Percentiles rank a stretch among this genome's conserved stretches.
Conservation (phyloP, 352 stramenopile species). For the Pythium diclinum region DNA sequence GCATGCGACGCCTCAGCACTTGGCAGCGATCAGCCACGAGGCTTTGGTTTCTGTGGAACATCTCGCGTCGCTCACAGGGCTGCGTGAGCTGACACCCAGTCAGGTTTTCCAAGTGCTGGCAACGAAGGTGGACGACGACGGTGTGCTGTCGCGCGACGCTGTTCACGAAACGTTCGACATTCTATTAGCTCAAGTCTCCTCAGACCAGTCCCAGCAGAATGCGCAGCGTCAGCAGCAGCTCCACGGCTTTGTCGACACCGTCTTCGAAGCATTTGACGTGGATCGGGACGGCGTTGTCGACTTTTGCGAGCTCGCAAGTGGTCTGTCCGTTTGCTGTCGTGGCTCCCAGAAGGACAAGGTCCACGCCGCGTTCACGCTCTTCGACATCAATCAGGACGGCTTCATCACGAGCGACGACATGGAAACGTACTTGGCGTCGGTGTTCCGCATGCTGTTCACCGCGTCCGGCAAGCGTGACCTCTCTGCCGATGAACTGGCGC, state of each 20-base stretch:
- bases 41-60: slow-evolving; percentile 52
- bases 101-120: slow-evolving; percentile 86
- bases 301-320: slow-evolving; percentile 83
- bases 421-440: slow-evolving; percentile 81
- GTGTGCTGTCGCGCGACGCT: slow-evolving; percentile 58
- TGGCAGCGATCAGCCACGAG: slow-evolving; percentile 27
- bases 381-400: slow-evolving; percentile 86
- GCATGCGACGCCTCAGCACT: background rate
- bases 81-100: slow-evolving; percentile 46
- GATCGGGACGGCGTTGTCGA: slow-evolving; percentile 79
- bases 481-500: slow-evolving; percentile 67
- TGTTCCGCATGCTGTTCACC: slow-evolving; percentile 82
- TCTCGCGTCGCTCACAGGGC: slow-evolving; percentile 52
- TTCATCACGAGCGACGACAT: slow-evolving; percentile 83
- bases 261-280: slow-evolving; percentile 81
- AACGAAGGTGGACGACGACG: slow-evolving; percentile 78
- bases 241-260: slow-evolving; percentile 46
- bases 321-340: slow-evolving; percentile 77
- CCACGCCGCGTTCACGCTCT: slow-evolving; percentile 76
- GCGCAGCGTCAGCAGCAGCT: slow-evolving; percentile 32
- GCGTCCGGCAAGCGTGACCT: slow-evolving; percentile 43
- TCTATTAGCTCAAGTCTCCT: slow-evolving; percentile 26
- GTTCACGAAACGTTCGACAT: slow-evolving; percentile 75
- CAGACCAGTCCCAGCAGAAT: background rate
- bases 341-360: slow-evolving; percentile 82